These are phyloP conservation scores for Sarocladium strictum DNA, from an alignment of 2,329 filamentous ascomycete genomes.

Conservation along the genomic window DNA sequence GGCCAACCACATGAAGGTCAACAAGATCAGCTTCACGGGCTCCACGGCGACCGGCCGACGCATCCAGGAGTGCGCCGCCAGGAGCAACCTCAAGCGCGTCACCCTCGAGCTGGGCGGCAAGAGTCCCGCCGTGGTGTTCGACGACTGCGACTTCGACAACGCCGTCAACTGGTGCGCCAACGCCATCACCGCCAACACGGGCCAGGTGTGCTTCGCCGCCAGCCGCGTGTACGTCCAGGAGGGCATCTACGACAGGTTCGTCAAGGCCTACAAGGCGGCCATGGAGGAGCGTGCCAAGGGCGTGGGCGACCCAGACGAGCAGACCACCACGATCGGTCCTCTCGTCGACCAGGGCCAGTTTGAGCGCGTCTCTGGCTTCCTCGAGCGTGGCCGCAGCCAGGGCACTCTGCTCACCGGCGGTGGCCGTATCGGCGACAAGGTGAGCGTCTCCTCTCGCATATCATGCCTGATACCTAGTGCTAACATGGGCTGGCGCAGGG, in stretches of 20 bases:
- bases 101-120: constrained; percentile 71
- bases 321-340: constrained; percentile 53
- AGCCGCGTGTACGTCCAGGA: constrained; percentile 64
- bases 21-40: constrained; percentile 66
- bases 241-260: constrained; percentile 53
- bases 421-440: constrained; percentile 29
- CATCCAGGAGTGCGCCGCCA: constrained; percentile 56
- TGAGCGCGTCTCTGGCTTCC: constrained; percentile 36
- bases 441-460: constrained; percentile 13
- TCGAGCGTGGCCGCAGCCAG: constrained; percentile 34
- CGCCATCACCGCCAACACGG: constrained; percentile 61
- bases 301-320: constrained; percentile 55
- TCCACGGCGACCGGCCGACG: constrained; percentile 61
- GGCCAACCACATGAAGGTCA: constrained; percentile 19
- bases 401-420: constrained; percentile 32
- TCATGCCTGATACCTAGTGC: too few species aligned
- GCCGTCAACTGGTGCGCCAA: constrained; percentile 38
- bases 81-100: constrained; percentile 60
- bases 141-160: constrained; percentile 57
- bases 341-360: constrained; percentile 43
- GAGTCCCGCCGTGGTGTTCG: constrained; percentile 58
- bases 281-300: constrained; percentile 50
- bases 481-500: constrained; percentile 26
- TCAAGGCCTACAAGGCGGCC: constrained; percentile 51
- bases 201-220: constrained; percentile 71